These are phyloP conservation scores for Candida quercuum DNA, from an alignment of 805 yeast species.

Conservation along the genomic window DNA sequence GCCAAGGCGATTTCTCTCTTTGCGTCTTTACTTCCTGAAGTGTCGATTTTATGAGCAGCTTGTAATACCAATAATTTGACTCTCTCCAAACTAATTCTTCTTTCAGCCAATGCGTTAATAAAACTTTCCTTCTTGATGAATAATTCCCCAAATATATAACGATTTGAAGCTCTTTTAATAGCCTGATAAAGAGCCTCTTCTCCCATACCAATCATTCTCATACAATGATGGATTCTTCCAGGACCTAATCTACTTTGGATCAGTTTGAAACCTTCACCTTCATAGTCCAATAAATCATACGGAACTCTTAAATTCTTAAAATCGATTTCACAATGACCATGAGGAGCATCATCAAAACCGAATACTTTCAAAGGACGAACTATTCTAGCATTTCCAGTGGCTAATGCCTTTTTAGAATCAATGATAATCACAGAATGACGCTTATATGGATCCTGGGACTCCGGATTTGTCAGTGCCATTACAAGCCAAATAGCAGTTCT, in stretches of 20 bases:
- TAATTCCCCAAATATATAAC: conserved; percentile 47
- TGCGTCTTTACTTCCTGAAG: conserved; percentile 48
- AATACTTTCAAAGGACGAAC: conserved; percentile 48
- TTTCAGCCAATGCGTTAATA: conserved; percentile 42
- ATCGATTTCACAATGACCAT: conserved; percentile 60
- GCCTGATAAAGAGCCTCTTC: conserved; percentile 46
- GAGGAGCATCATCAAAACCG: conserved; percentile 67
- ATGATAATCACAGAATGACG: conserved; percentile 55
- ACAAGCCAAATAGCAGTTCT: conserved; percentile 37
- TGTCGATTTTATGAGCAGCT: conserved; percentile 58
- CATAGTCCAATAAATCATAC: conserved; percentile 33
- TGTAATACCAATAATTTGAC: conserved; percentile 49
- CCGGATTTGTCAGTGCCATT: conserved; percentile 24
- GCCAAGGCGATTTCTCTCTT: conserved; percentile 55
- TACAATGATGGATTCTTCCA: conserved; percentile 68
- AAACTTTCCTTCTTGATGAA: conserved; percentile 48
- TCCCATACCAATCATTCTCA: conserved; percentile 59
- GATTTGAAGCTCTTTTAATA: conserved; percentile 44
- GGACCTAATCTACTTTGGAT: conserved; percentile 64
- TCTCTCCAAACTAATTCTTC: conserved; percentile 47
- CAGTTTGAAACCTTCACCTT: conserved; percentile 58
- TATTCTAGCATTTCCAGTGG: conserved; percentile 42
- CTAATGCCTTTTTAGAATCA: conserved; percentile 44
- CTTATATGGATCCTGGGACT: conserved; percentile 29
- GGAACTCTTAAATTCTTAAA: conserved; percentile 47